Evolutionary conservation across 768 basidiomycete genomes (phyloP), one percentile per base, ranked within the genome.

Genomic region (Antrodiella citrinella): DNA sequence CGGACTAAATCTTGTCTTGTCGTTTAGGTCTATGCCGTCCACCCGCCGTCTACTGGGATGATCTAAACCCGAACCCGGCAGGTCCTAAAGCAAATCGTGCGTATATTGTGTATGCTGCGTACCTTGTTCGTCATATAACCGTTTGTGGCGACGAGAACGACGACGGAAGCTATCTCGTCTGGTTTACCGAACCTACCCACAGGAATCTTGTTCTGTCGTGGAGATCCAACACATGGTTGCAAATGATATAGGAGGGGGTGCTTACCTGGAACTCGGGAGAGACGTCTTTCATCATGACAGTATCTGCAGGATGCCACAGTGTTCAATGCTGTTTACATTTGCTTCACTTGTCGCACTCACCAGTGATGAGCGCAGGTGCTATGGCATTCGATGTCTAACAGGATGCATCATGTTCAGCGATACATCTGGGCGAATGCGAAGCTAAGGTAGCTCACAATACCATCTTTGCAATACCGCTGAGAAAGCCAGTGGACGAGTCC

Each of bases 101-200:
- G n/a, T n/a, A n/a, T n/a, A n/a, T n/a, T n/a, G n/a, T n/a, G n/a
- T n/a, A n/a, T n/a, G n/a, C n/a, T n/a, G 44, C 65, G 13, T 47
- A 74, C 77, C 70, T 80, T 80, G 63, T 80, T 77, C 18, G 77
- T 78, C 72, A 80, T 75, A 45, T 79, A 80, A 12, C 63, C 67
- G 56, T 80, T 80, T 2, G 65, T 69, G 3, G 71, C 73, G 3
- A 78, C 64, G 59, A 75, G 62, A 54, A 75, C 71, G 9, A 78
- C 74, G n/a, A 77, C 63, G 20, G 71, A 71, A 2, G 77, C 72
- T 24, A 80, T 71, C 54, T 79, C 77, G 25, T 72, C 66, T 0
- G 78, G 74, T 26, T 67, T 62, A 2, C 77, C 78, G 24, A 80
- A 67, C 18, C 78, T 67, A 1, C 76, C 76, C 2, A 78, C 66